Evolutionary conservation across 202 grass and related monocot species (phyloP).

Genomic region (Hordeum pubiflorum): DNA sequence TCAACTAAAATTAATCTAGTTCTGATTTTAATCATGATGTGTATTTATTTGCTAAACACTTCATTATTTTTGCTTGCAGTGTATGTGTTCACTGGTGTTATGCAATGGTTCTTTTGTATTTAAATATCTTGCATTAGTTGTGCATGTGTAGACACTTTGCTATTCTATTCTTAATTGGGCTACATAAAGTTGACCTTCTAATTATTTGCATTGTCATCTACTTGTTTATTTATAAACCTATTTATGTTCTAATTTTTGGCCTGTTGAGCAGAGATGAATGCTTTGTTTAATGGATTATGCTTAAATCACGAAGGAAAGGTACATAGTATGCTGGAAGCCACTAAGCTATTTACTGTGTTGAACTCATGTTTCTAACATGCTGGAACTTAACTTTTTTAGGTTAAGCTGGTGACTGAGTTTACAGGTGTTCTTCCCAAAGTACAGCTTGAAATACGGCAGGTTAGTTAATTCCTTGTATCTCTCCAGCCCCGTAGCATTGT

Average conservation of each 20-base stretch:
- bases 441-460: conserved; percentile 67
- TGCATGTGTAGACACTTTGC: neutral
- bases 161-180: neutral
- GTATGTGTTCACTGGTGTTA: neutral
- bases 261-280: conserved; percentile 64
- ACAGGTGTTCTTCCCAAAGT: conserved; percentile 88
- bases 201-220: neutral
- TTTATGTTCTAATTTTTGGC: conserved; percentile 17
- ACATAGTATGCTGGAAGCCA: conserved; percentile 11
- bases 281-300: conserved; percentile 67
- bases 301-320: conserved; percentile 86
- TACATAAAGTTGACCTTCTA: neutral
- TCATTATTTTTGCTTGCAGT: neutral
- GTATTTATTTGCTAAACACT: neutral
- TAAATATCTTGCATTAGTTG: neutral
- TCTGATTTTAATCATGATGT: neutral
- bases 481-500: neutral
- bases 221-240: conserved; percentile 10
- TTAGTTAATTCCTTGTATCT: conserved; percentile 27
- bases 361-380: conserved; percentile 25
- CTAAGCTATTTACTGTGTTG: conserved; percentile 1
- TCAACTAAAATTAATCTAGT: neutral
- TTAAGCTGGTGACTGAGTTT: conserved; percentile 61
- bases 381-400: conserved; percentile 31
- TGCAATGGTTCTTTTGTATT: neutral